Percentiles rank a stretch among this genome's conserved stretches.
Evolutionary conservation across 805 yeast genomes (phyloP).

Genomic region (Ogataea populi-albae): DNA sequence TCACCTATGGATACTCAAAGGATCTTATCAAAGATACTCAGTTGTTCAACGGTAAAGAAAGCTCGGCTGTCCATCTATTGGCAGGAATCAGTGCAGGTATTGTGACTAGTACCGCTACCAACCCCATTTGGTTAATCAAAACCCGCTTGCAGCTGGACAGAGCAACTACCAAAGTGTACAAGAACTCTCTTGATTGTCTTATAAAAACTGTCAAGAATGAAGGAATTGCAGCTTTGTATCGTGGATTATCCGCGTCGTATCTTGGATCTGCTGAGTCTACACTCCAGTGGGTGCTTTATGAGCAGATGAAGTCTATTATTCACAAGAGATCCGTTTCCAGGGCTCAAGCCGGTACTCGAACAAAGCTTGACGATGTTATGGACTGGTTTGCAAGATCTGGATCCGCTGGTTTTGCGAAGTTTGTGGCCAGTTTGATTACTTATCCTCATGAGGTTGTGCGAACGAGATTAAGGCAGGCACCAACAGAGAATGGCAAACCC

Average conservation of each 20-base stretch:
- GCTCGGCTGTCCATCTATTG: conserved; percentile 77
- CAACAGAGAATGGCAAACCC: conserved; percentile 69
- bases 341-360: conserved; percentile 37
- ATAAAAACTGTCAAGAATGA: conserved; percentile 66
- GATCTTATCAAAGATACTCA: conserved; percentile 57
- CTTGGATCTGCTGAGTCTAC: conserved; percentile 92
- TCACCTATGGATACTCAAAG: conserved; percentile 93
- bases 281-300: conserved; percentile 94
- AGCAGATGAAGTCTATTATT: conserved; percentile 82
- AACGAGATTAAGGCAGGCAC: conserved; percentile 94
- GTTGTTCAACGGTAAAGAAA: conserved; percentile 73
- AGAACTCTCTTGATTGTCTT: conserved; percentile 83
- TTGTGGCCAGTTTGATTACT: conserved; percentile 86
- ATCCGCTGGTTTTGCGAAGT: conserved; percentile 95
- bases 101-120: conserved; percentile 92
- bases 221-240: conserved; percentile 77
- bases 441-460: conserved; percentile 98
- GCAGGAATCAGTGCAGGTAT: conserved; percentile 92
- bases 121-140: conserved; percentile 96
- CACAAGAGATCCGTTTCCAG: conserved; percentile 41
- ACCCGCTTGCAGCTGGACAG: conserved; percentile 92
- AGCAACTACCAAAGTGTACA: conserved; percentile 59
- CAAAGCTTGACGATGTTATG: conserved; percentile 57
- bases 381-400: conserved; percentile 98
- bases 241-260: conserved; percentile 92